Evolutionary conservation across 2,329 filamentous ascomycete species (phyloP).

Genomic region (Fusarium veterinarium): DNA sequence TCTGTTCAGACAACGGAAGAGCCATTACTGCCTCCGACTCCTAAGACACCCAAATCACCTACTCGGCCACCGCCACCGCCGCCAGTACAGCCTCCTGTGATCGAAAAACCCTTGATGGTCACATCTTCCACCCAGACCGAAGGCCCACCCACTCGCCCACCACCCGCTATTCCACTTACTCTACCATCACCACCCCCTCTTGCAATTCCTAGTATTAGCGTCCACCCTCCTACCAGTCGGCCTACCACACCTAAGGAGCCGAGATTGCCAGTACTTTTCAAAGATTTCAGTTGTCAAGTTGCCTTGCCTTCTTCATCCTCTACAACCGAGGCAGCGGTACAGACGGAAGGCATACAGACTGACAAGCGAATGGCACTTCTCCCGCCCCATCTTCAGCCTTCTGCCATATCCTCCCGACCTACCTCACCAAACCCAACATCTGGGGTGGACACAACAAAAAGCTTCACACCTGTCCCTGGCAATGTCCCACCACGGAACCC

Average conservation of each 20-base stretch:
- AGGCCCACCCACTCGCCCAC: constrained; percentile 16
- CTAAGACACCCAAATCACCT: constrained; percentile 58
- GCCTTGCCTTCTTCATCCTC: constrained; percentile 45
- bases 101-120: constrained; percentile 56
- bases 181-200: constrained; percentile 54
- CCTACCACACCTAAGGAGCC: constrained; percentile 82
- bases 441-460: constrained; percentile 49
- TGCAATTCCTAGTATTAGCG: constrained; percentile 85
- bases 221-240: constrained; percentile 87
- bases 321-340: constrained; percentile 61
- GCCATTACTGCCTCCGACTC: constrained; percentile 74
- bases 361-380: constrained; percentile 81
- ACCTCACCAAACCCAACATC: constrained; percentile 61
- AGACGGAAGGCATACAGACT: constrained; percentile 92
- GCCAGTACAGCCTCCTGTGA: constrained; percentile 45
- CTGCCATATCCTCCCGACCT: constrained; percentile 73
- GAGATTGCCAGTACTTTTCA: constrained; percentile 82
- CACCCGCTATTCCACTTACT: neutral
- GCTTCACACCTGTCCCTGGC: constrained; percentile 64
- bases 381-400: constrained; percentile 82
- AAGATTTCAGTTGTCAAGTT: constrained; percentile 88
- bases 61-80: constrained; percentile 54
- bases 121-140: constrained; percentile 73
- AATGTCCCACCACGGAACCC: constrained; percentile 70
- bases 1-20: constrained; percentile 72